Percentiles rank a stretch among this genome's conserved stretches.
These are phyloP conservation scores for Quaeritorhiza haematococci DNA, from an alignment of 371 early-diverging fungal species.

Conservation along the genomic window DNA sequence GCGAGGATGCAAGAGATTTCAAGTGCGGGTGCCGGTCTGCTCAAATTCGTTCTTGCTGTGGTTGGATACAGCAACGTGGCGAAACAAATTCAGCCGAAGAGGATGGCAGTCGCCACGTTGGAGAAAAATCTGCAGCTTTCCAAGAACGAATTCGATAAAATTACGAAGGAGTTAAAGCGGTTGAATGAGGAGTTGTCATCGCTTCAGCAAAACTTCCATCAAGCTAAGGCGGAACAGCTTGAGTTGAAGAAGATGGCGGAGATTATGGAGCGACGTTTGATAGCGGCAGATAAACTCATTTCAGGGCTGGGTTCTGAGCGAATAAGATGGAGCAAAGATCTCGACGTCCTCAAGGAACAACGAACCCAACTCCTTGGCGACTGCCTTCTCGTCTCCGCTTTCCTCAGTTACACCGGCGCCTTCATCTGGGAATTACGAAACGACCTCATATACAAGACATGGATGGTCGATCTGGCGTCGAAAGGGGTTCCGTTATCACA, in stretches of 20 bases:
- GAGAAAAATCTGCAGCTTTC: constrained; percentile 51
- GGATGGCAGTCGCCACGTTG: constrained; percentile 50
- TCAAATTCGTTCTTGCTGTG: constrained; percentile 54
- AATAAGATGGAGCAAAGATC: constrained; percentile 51
- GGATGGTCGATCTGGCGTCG: constrained; percentile 40
- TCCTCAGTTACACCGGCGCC: constrained; percentile 56
- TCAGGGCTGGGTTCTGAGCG: constrained; percentile 54
- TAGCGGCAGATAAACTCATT: constrained; percentile 59
- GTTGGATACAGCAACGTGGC: constrained; percentile 64
- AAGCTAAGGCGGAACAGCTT: constrained; percentile 53
- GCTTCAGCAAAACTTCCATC: constrained; percentile 49
- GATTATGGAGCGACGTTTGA: constrained; percentile 53
- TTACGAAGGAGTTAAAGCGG: constrained; percentile 45
- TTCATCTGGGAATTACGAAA: constrained; percentile 60
- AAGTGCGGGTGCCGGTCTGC: constrained; percentile 50
- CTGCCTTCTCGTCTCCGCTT: constrained; percentile 52
- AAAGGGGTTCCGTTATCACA: constrained; percentile 38
- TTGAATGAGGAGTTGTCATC: constrained; percentile 43
- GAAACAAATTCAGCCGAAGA: constrained; percentile 52
- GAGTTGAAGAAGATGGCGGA: constrained; percentile 60
- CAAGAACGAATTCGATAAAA: constrained; percentile 54
- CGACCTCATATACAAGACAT: constrained; percentile 47
- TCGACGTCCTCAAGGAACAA: constrained; percentile 44
- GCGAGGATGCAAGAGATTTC: constrained; percentile 56
- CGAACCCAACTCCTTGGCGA: constrained; percentile 49